Percentiles rank a stretch among this genome's conserved stretches.
Evolutionary conservation across 768 basidiomycete species (phyloP).

Genomic region (Termitomyces bulborhizus): DNA sequence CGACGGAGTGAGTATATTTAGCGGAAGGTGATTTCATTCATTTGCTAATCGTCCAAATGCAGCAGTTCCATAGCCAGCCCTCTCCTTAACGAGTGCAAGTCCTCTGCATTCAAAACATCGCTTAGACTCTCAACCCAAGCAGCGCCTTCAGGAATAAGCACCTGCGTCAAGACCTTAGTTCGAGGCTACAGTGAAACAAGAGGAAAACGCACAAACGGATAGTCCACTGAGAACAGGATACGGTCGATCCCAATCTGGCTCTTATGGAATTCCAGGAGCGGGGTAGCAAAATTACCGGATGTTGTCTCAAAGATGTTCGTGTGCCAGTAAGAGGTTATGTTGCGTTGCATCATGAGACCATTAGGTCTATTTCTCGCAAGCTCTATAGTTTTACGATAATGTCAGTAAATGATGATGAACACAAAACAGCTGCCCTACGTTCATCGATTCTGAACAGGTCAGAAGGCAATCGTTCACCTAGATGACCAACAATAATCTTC

Average conservation of each 20-base stretch:
- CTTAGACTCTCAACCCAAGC: constrained; percentile 21
- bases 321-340: constrained; percentile 30
- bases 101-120: constrained; percentile 13
- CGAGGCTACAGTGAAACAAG: not conserved
- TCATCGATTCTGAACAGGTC: constrained; percentile 34
- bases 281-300: constrained; percentile 34
- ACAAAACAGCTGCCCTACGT: constrained; percentile 17
- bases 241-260: constrained; percentile 32
- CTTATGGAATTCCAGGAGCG: constrained; percentile 31
- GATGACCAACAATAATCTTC: constrained; percentile 35
- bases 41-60: constrained; percentile 18
- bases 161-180: constrained; percentile 8
- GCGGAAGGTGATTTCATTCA: not conserved
- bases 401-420: not conserved
- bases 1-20: not conserved
- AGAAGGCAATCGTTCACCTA: constrained; percentile 36
- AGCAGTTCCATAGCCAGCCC: constrained; percentile 23
- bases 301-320: constrained; percentile 35
- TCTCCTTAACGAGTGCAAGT: constrained; percentile 20
- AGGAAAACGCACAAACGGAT: constrained; percentile 23
- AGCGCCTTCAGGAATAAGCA: constrained; percentile 13
- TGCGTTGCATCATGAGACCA: constrained; percentile 32
- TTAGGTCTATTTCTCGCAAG: constrained; percentile 19
- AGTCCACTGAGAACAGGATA: constrained; percentile 36
- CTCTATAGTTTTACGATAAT: constrained; percentile 15